Conservation (phyloP, 2,329 filamentous ascomycete species). For the Stemphylium beticola region DNA sequence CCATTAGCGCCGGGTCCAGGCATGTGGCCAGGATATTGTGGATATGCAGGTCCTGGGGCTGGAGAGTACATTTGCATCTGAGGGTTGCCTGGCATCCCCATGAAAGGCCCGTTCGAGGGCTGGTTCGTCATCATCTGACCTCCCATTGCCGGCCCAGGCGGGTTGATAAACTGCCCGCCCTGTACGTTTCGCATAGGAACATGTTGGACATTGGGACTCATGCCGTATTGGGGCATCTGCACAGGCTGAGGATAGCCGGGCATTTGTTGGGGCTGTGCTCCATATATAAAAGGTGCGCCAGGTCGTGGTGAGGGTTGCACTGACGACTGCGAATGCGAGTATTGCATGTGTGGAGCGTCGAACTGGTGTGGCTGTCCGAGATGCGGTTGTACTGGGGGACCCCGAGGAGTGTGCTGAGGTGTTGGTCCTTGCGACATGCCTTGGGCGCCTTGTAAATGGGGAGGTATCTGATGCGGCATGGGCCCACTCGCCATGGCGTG, state of each 20-base stretch:
- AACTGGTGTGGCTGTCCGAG: slow-evolving; percentile 73
- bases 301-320: slow-evolving; percentile 82
- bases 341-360: slow-evolving; percentile 86
- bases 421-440: slow-evolving; percentile 72
- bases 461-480: slow-evolving; percentile 79
- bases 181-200: slow-evolving; percentile 75
- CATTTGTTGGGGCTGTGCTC: slow-evolving; percentile 64
- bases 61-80: slow-evolving; percentile 85
- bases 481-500: slow-evolving; percentile 68
- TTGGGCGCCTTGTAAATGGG: slow-evolving; percentile 77
- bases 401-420: slow-evolving; percentile 78
- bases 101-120: slow-evolving; percentile 70
- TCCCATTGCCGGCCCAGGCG: slow-evolving; percentile 73
- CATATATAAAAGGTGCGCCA: slow-evolving; percentile 73
- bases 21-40: slow-evolving; percentile 60
- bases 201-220: slow-evolving; percentile 72
- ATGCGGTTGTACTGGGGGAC: slow-evolving; percentile 76
- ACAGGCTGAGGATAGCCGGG: slow-evolving; percentile 55
- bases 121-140: slow-evolving; percentile 81
- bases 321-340: slow-evolving; percentile 82
- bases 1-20: slow-evolving; percentile 70
- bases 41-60: slow-evolving; percentile 69
- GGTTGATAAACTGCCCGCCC: slow-evolving; percentile 75
- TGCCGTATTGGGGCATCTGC: slow-evolving; percentile 73
- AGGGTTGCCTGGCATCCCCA: slow-evolving; percentile 70